phyloP scores from a whole-genome alignment of 768 basidiomycete species.

The Xerocomellus dryophilus region DNA sequence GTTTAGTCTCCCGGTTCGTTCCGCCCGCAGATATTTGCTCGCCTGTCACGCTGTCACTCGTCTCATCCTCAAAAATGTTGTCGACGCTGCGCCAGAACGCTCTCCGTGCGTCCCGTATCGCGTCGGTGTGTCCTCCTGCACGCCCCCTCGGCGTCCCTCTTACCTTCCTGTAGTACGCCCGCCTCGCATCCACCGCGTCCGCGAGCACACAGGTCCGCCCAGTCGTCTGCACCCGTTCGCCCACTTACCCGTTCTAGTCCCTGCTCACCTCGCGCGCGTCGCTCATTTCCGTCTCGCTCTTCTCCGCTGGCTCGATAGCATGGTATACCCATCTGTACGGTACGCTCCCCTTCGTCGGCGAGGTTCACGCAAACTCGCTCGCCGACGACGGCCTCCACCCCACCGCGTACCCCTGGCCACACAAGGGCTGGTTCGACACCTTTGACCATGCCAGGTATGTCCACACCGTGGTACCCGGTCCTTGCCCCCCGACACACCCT shows the following conservation, averaged over 20 bases:
- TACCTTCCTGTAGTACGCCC: conserved; percentile 45
- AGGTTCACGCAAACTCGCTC: conserved; percentile 89
- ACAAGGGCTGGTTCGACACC: conserved; percentile 82
- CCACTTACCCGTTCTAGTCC: conserved; percentile 40
- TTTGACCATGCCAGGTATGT: conserved; percentile 95
- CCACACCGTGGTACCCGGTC: conserved; percentile 10
- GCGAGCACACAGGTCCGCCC: conserved; percentile 61
- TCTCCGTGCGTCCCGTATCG: conserved; percentile 45
- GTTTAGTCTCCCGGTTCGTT: conserved; percentile 46
- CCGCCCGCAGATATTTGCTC: conserved; percentile 39
- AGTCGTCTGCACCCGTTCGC: background rate
- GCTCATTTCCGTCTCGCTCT: conserved; percentile 68
- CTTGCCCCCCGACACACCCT: conserved; percentile 9
- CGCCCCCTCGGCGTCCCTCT: conserved; percentile 5
- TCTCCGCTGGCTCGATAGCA: conserved; percentile 86
- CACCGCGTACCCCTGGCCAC: conserved; percentile 82
- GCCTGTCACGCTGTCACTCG: conserved; percentile 41
- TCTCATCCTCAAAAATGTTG: conserved; percentile 65
- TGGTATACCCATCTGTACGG: conserved; percentile 98
- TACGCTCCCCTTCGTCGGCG: conserved; percentile 80
- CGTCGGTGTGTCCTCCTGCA: conserved; percentile 43
- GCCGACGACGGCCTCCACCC: conserved; percentile 96
- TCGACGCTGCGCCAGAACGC: conserved; percentile 69
- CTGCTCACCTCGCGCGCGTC: conserved; percentile 68
- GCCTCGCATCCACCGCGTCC: conserved; percentile 65